Evolutionary conservation across 352 stramenopile species (phyloP).

Genomic region (Globisporangium middletonii): DNA sequence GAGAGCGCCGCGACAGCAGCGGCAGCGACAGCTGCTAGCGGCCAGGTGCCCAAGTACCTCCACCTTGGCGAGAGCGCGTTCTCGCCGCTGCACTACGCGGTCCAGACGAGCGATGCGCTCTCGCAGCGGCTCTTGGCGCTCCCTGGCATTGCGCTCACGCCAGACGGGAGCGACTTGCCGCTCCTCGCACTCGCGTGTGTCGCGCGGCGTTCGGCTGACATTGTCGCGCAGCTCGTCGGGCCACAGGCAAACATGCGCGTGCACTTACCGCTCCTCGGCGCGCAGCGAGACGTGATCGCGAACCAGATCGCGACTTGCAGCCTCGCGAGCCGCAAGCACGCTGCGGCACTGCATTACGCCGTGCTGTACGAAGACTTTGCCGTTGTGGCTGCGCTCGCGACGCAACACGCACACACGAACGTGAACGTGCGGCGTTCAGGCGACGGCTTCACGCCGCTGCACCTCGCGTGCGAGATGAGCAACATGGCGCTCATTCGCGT

Average conservation of each 20-base stretch:
- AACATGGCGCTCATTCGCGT: conserved; percentile 43
- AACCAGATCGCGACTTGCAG: conserved; percentile 18
- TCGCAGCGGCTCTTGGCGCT: conserved; percentile 26
- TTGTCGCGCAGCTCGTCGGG: conserved; percentile 39
- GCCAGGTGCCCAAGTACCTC: conserved; percentile 30
- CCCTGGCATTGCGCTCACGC: conserved; percentile 22
- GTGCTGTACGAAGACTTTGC: conserved; percentile 52
- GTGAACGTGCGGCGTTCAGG: conserved; percentile 53
- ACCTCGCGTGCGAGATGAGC: conserved; percentile 53
- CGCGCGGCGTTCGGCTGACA: conserved; percentile 29
- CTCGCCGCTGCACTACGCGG: conserved; percentile 49
- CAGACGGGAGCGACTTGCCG: conserved; percentile 50
- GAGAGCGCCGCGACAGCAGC: background rate
- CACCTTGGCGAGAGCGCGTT: conserved; percentile 49
- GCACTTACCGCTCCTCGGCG: conserved; percentile 38
- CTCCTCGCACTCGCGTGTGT: conserved; percentile 50
- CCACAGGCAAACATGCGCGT: conserved; percentile 56
- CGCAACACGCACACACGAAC: conserved; percentile 27
- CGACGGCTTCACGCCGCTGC: conserved; percentile 58
- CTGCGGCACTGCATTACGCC: conserved; percentile 52
- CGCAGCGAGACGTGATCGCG: conserved; percentile 8
- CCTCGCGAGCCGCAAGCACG: conserved; percentile 35
- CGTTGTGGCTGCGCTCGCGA: conserved; percentile 32
- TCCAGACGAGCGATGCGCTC: conserved; percentile 42
- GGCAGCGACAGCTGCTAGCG: too few relatives aligned